phyloP scores from a whole-genome alignment of 1,284 basidiomycete genomes.

The Cutaneotrichosporon dermatis region DNA sequence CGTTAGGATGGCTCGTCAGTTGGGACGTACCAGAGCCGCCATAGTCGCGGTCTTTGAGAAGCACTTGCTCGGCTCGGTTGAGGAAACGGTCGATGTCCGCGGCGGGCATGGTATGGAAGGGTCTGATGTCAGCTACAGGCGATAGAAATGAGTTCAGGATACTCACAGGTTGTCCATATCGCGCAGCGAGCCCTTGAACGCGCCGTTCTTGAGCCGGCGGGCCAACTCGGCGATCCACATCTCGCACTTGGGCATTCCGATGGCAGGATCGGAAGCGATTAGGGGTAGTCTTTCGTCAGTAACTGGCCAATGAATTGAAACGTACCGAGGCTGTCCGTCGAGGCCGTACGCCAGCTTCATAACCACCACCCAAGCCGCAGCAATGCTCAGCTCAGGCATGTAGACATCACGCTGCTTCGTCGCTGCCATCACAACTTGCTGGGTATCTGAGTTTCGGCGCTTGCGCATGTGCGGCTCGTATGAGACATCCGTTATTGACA shows the following conservation, averaged over 20 bases:
- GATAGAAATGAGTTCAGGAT: no score
- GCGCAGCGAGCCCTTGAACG: conserved; percentile 17
- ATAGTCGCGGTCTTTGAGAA: conserved; percentile 29
- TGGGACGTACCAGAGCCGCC: conserved; percentile 3
- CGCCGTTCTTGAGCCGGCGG: conserved; percentile 39
- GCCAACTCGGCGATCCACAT: conserved; percentile 57
- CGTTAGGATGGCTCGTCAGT: conserved; percentile 2
- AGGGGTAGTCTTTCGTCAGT: conserved; percentile 14
- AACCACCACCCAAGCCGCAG: conserved; percentile 62
- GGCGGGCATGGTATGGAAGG: conserved; percentile 26
- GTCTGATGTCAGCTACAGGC: conserved; percentile 10
- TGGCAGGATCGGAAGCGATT: conserved; percentile 51
- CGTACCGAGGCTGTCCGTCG: conserved; percentile 63
- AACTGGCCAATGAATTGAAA: not conserved
- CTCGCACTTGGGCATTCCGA: conserved; percentile 58
- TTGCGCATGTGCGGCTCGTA: conserved; percentile 36
- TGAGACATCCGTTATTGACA: conserved; percentile 39
- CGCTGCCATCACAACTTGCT: not conserved
- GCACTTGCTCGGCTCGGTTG: conserved; percentile 25
- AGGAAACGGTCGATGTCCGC: conserved; percentile 39
- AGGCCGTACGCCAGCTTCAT: conserved; percentile 80
- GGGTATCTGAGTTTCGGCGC: conserved; percentile 26
- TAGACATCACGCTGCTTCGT: conserved; percentile 42
- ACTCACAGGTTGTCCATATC: conserved; percentile 28
- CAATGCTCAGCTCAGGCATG: conserved; percentile 70